Evolutionary conservation across 2,329 filamentous ascomycete genomes (phyloP).

Genomic region (Pseudogymnoascus sp.): DNA sequence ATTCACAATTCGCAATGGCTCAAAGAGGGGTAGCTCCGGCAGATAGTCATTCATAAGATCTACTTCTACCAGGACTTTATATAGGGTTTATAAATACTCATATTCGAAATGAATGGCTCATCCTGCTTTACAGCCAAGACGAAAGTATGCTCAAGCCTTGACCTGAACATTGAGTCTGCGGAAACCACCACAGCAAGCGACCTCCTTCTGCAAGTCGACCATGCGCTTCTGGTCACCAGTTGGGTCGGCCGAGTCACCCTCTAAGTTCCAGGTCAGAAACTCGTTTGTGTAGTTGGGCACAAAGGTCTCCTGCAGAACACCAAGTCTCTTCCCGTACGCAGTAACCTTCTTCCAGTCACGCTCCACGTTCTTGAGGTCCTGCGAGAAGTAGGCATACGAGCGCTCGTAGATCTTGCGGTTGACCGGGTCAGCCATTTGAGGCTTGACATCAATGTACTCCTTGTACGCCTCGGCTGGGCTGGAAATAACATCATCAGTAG

Average conservation of each 20-base stretch:
- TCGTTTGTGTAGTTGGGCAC: conserved; percentile 68
- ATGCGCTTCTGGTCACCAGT: conserved; percentile 69
- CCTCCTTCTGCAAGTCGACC: conserved; percentile 59
- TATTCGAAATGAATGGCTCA: not conserved
- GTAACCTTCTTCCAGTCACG: conserved; percentile 76
- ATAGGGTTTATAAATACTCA: not conserved
- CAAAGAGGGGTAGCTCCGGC: not conserved
- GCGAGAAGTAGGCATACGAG: conserved; percentile 69
- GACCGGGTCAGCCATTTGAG: conserved; percentile 57
- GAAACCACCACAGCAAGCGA: conserved; percentile 60
- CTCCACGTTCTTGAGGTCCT: conserved; percentile 65
- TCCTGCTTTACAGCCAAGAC: not conserved
- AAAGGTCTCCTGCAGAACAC: conserved; percentile 57
- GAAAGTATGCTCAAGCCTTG: conserved; percentile 12
- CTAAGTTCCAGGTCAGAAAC: conserved; percentile 60
- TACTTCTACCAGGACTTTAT: not conserved
- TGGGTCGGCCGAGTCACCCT: conserved; percentile 59
- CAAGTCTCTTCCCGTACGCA: conserved; percentile 65
- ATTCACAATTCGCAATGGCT: too few species aligned
- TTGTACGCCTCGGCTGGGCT: conserved; percentile 56
- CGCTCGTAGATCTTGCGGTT: conserved; percentile 77
- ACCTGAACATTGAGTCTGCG: conserved; percentile 35
- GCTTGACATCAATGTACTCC: conserved; percentile 67
- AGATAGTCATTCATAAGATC: not conserved
- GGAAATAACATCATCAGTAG: conserved; percentile 64